Evolutionary conservation across 768 basidiomycete genomes (phyloP).

Genomic region (Rhodotorula sphaerocarpa): DNA sequence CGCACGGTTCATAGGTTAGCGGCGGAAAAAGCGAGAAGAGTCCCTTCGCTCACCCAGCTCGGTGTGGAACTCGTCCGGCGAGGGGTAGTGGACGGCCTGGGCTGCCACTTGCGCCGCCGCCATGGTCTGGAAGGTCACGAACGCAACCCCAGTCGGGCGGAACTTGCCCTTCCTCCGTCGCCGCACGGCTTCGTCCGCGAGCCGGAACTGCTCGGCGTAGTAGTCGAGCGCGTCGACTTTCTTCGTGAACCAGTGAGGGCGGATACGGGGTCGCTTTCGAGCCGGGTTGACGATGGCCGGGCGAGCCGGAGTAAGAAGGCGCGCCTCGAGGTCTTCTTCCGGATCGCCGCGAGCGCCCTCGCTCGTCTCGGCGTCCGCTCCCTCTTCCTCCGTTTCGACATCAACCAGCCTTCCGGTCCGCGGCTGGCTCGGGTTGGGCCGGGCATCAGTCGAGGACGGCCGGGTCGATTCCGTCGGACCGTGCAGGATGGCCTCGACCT

Average conservation of each 20-base stretch:
- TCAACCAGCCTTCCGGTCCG: conserved; percentile 47
- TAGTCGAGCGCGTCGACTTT: conserved; percentile 85
- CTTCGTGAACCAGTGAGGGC: conserved; percentile 63
- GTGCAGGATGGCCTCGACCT: conserved; percentile 43
- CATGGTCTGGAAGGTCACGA: conserved; percentile 95
- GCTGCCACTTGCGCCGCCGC: conserved; percentile 85
- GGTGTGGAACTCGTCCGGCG: conserved; percentile 35
- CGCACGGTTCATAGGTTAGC: neutral
- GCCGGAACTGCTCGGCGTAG: conserved; percentile 67
- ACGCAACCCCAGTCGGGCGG: conserved; percentile 72
- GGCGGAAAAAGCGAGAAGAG: neutral
- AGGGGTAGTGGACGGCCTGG: conserved; percentile 58
- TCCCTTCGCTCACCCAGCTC: conserved; percentile 28
- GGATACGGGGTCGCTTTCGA: conserved; percentile 61
- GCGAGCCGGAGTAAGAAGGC: conserved; percentile 26
- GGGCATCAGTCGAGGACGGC: too few species aligned
- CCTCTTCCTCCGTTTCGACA: conserved; percentile 19
- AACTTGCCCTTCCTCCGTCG: conserved; percentile 68
- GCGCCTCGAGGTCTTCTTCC: conserved; percentile 53
- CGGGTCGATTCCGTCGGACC: conserved; percentile 41
- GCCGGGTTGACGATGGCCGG: conserved; percentile 48
- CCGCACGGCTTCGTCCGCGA: conserved; percentile 74
- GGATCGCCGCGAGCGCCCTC: conserved; percentile 38
- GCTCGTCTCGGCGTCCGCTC: conserved; percentile 3
- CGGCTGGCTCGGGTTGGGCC: conserved; percentile 14